These are phyloP conservation scores for Termitomyces sp. DNA, from an alignment of 768 basidiomycete genomes.

Conservation along the genomic window DNA sequence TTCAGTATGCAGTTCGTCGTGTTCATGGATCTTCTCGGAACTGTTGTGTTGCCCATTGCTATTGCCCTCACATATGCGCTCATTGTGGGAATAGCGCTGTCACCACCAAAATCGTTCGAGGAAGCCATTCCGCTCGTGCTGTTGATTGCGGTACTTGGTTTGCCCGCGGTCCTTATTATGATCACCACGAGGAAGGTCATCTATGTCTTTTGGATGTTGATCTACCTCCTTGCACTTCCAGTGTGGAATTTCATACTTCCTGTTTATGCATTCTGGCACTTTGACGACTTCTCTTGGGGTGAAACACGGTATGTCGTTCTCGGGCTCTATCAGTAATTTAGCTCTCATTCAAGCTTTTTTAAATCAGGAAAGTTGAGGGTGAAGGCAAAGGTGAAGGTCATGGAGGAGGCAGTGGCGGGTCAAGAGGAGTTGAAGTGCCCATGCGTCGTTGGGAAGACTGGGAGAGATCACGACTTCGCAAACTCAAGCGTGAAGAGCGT, in stretches of 20 bases:
- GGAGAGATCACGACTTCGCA: constrained; percentile 93
- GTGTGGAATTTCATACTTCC: constrained; percentile 96
- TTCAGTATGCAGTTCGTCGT: constrained; percentile 99
- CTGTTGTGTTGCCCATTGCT: constrained; percentile 90
- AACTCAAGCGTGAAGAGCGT: constrained; percentile 82
- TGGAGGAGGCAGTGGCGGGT: constrained; percentile 52
- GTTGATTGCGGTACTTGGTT: constrained; percentile 84
- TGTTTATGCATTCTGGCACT: constrained; percentile 97
- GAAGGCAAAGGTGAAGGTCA: constrained; percentile 80
- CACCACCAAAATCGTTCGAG: constrained; percentile 80
- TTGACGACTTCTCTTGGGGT: constrained; percentile 99
- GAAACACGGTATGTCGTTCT: constrained; percentile 74
- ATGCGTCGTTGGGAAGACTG: constrained; percentile 99
- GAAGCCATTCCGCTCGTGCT: constrained; percentile 93
- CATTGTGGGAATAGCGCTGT: constrained; percentile 73
- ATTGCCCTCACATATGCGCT: constrained; percentile 88
- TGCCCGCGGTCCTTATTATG: constrained; percentile 88
- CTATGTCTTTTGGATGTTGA: constrained; percentile 97
- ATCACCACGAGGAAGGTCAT: constrained; percentile 93
- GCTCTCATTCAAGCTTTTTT: constrained; percentile 11
- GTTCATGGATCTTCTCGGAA: constrained; percentile 93
- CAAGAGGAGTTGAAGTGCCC: constrained; percentile 64
- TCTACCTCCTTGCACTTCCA: constrained; percentile 88
- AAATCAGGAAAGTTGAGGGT: constrained; percentile 84
- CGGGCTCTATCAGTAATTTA: neutral